Conservation (phyloP, 1,284 basidiomycete genomes). For the Ustilago shanxiensis region DNA sequence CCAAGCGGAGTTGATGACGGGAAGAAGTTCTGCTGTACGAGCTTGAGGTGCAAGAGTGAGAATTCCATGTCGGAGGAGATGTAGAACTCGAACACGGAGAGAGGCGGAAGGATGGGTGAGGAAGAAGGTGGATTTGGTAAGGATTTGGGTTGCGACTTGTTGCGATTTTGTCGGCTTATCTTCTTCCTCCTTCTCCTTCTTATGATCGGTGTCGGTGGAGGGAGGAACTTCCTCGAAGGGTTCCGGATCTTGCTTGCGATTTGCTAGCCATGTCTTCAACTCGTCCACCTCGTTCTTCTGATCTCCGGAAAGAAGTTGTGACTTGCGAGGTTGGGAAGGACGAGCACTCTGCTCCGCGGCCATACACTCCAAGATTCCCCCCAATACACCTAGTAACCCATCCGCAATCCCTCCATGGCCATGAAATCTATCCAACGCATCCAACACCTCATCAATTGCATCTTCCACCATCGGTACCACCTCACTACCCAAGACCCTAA, state of each 20-base stretch:
- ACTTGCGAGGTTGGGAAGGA: not conserved
- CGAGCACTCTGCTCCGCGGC: constrained; percentile 31
- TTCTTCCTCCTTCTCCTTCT: constrained; percentile 19
- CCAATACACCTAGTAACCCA: constrained; percentile 62
- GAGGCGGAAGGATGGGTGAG: constrained; percentile 51
- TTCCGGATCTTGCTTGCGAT: constrained; percentile 3
- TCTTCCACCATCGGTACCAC: constrained; percentile 66
- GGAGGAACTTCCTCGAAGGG: constrained; percentile 10
- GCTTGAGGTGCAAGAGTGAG: constrained; percentile 44
- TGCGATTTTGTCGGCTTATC: constrained; percentile 45
- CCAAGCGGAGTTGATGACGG: constrained; percentile 63
- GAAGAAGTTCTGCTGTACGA: constrained; percentile 55
- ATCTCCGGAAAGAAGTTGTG: not conserved
- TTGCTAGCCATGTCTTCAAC: constrained; percentile 17
- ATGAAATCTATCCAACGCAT: constrained; percentile 67
- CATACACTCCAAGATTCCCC: constrained; percentile 57
- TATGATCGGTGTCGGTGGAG: not conserved
- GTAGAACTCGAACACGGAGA: constrained; percentile 44
- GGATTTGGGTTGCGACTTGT: constrained; percentile 41
- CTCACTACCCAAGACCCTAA: constrained; percentile 62
- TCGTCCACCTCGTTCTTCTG: constrained; percentile 17
- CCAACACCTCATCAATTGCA: constrained; percentile 67
- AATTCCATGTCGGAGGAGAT: constrained; percentile 47
- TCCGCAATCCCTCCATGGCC: constrained; percentile 54
- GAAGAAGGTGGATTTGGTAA: constrained; percentile 42